Conservation (phyloP, 1,284 basidiomycete species). For the Xerocomus minutiporus region DNA sequence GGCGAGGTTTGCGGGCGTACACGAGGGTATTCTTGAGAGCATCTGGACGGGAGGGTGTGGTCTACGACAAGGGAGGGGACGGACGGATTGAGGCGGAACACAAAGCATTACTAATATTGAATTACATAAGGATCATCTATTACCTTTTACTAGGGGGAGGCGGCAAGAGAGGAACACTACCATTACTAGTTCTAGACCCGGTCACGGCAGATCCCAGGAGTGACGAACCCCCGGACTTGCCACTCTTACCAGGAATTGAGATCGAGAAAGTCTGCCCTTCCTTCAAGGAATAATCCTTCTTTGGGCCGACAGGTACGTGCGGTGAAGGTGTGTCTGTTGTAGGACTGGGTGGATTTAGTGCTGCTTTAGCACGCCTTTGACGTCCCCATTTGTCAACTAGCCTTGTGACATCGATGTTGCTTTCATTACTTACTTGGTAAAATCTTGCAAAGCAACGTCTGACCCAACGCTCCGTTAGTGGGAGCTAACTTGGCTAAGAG, state of each 20-base stretch:
- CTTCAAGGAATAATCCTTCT: conserved; percentile 94
- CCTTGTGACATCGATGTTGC: background rate
- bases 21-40: conserved; percentile 32
- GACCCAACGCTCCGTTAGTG: conserved; percentile 6
- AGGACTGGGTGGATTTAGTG: conserved; percentile 50
- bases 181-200: conserved; percentile 24
- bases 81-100: conserved; percentile 5
- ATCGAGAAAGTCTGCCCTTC: conserved; percentile 96
- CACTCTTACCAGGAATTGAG: conserved; percentile 73
- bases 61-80: conserved; percentile 4
- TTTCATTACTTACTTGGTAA: conserved; percentile 67
- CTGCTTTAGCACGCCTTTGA: conserved; percentile 58
- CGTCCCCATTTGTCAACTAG: background rate
- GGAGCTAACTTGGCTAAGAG: background rate
- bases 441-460: conserved; percentile 95
- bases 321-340: conserved; percentile 45
- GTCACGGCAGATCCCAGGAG: conserved; percentile 35
- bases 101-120: conserved; percentile 18
- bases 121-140: conserved; percentile 7
- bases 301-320: conserved; percentile 69
- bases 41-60: conserved; percentile 20
- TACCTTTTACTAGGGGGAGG: conserved; percentile 58
- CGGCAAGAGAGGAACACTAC: conserved; percentile 62
- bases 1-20: conserved; percentile 9
- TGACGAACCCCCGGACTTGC: conserved; percentile 28